Percentiles rank a stretch among this genome's conserved stretches.
Evolutionary conservation across 148 eudicot species (phyloP).

Genomic region (Diospyros lotus): DNA sequence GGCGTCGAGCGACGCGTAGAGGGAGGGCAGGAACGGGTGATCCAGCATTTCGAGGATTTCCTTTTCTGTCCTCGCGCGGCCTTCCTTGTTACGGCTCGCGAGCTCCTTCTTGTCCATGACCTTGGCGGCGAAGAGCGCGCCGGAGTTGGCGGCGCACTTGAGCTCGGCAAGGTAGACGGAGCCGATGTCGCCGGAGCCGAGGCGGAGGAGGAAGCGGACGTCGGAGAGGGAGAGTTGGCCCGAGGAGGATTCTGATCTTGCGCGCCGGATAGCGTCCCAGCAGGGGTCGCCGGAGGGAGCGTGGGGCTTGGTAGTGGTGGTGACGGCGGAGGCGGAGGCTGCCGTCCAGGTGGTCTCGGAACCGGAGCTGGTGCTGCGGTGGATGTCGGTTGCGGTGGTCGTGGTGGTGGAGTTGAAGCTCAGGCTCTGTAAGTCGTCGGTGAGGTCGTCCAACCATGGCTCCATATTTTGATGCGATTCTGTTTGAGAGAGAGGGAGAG

Average conservation of each 20-base stretch:
- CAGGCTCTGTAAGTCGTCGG: constrained; percentile 70
- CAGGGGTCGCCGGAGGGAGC: constrained; percentile 36
- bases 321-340: constrained; percentile 32
- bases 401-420: constrained; percentile 80
- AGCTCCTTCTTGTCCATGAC: constrained; percentile 83
- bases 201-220: constrained; percentile 65
- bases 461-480: constrained; percentile 23
- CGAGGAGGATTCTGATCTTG: constrained; percentile 21
- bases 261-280: constrained; percentile 36
- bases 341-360: constrained; percentile 58
- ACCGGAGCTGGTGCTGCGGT: constrained; percentile 60
- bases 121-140: constrained; percentile 65
- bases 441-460: constrained; percentile 45
- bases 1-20: constrained; percentile 54
- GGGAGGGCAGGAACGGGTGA: constrained; percentile 82
- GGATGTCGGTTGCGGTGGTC: constrained; percentile 40
- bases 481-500: constrained; percentile 4
- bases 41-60: constrained; percentile 75
- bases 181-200: constrained; percentile 94
- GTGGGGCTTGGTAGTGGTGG: constrained; percentile 20
- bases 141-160: constrained; percentile 27
- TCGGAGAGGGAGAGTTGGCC: constrained; percentile 47
- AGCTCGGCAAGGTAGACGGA: constrained; percentile 75
- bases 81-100: constrained; percentile 62
- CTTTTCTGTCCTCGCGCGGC: constrained; percentile 61